Percentiles rank a stretch among this genome's conserved stretches.
phyloP scores from a whole-genome alignment of 176 grass and related monocot species.

The Neostapfia colusana region DNA sequence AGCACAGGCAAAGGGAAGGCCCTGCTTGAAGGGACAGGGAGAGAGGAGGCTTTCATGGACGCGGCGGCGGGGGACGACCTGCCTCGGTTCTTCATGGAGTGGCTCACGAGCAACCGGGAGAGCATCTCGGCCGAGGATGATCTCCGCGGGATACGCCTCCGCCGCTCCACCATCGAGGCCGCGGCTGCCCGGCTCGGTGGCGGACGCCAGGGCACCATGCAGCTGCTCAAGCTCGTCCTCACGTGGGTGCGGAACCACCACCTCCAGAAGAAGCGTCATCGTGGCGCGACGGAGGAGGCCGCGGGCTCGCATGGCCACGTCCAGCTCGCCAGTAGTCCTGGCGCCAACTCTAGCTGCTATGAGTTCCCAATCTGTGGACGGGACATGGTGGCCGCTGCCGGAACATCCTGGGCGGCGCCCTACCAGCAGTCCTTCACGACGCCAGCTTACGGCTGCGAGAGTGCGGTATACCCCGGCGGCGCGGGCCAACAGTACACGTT shows the following conservation, averaged over 20 bases:
- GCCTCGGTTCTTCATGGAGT: constrained; percentile 84
- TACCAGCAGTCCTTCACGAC: constrained; percentile 42
- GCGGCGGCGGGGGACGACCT: constrained; percentile 57
- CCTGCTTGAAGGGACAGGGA: constrained; percentile 1
- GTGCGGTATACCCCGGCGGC: constrained; percentile 34
- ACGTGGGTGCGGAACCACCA: constrained; percentile 91
- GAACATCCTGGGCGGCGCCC: constrained; percentile 54
- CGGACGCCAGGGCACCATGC: constrained; percentile 55
- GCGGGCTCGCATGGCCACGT: constrained; percentile 13
- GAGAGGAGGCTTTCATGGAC: constrained; percentile 37
- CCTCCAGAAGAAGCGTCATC: constrained; percentile 61
- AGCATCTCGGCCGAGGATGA: constrained; percentile 81
- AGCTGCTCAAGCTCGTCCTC: constrained; percentile 90
- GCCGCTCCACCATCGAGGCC: constrained; percentile 77
- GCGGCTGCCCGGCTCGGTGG: constrained; percentile 68
- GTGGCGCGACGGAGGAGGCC: constrained; percentile 30
- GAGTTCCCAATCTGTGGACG: too few species aligned
- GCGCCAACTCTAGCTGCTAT: too few species aligned
- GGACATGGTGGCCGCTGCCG: not conserved
- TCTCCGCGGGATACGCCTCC: constrained; percentile 82
- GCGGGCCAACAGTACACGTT: constrained; percentile 34
- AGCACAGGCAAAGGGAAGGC: not conserved
- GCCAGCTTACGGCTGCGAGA: constrained; percentile 49
- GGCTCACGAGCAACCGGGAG: constrained; percentile 83
- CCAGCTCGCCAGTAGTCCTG: too few species aligned